phyloP scores from a whole-genome alignment of 106 monocot species.

The Allium cepa region DNA sequence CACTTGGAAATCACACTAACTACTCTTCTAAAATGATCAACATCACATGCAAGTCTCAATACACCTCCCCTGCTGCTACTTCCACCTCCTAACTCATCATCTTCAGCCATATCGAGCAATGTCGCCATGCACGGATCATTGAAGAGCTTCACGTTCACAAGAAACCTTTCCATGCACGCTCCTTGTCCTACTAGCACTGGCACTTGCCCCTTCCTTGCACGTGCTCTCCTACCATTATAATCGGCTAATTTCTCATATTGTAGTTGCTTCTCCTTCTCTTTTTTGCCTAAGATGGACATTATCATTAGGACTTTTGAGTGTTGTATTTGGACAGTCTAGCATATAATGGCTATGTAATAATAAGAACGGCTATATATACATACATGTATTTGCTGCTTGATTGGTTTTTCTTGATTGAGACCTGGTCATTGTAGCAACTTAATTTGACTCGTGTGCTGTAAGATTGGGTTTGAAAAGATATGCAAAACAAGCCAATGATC shows the following conservation, averaged over 20 bases:
- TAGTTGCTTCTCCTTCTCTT: neutral
- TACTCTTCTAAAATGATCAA: constrained; percentile 4
- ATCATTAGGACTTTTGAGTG: too few species aligned
- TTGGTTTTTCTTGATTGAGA: too few species aligned
- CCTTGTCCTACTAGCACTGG: constrained; percentile 4
- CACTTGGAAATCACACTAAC: constrained; percentile 4
- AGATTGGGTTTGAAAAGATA: too few species aligned
- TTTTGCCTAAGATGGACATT: too few species aligned
- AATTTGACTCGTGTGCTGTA: too few species aligned
- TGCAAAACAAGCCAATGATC: too few species aligned
- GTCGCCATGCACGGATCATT: constrained; percentile 10
- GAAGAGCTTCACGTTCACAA: neutral
- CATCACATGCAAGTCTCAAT: constrained; percentile 3
- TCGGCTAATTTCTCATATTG: neutral
- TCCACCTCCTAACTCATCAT: neutral
- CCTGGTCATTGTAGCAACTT: too few species aligned
- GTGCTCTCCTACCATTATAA: too few species aligned
- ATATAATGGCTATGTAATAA: too few species aligned
- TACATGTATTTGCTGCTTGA: too few species aligned
- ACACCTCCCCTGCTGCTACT: neutral
- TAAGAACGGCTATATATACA: too few species aligned
- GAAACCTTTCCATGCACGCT: neutral
- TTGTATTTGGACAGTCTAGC: too few species aligned
- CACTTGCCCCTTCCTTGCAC: constrained; percentile 4
- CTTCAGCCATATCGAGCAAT: constrained; percentile 1